Conservation (phyloP, 441 rosid species). For the Populus hybrid region DNA sequence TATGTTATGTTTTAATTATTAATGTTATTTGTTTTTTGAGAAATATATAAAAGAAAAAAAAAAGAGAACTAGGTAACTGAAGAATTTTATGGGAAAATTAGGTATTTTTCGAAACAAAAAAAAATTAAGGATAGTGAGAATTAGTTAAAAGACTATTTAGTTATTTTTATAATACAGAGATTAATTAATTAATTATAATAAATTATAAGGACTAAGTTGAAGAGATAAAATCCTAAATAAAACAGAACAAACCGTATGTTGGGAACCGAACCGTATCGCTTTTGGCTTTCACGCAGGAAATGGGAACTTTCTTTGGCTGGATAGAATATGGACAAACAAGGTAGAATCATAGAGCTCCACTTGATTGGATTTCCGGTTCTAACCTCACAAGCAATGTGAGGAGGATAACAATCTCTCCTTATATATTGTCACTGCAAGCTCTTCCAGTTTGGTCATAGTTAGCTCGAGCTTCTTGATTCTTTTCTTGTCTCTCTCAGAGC, state of each 20-base stretch:
- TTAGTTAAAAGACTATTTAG: not conserved
- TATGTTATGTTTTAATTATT: too few species aligned
- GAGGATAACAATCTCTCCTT: not conserved
- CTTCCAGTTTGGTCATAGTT: not conserved
- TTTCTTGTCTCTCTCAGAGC: not conserved
- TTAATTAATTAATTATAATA: too few species aligned
- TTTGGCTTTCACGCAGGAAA: not conserved
- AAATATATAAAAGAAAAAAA: too few species aligned
- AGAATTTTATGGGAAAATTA: not conserved
- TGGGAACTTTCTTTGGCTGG: not conserved
- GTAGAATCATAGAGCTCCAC: constrained; percentile 16
- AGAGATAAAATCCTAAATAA: not conserved
- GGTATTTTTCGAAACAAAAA: not conserved
- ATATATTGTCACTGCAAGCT: not conserved
- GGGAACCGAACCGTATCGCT: not conserved
- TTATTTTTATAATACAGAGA: too few species aligned
- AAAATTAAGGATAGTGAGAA: not conserved
- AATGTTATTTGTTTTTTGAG: not conserved
- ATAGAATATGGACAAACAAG: constrained; percentile 20
- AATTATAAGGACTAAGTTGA: not conserved
- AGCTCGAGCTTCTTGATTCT: not conserved
- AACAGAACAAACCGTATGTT: not conserved
- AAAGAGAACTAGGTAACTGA: not conserved
- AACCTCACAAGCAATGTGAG: constrained; percentile 2
- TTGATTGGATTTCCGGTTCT: constrained; percentile 9